A percentile compares a stretch with the other conserved stretches of the same genome.
Conservation (phyloP, 371 early-diverging fungal species). For the Fennellomyces sp. region DNA sequence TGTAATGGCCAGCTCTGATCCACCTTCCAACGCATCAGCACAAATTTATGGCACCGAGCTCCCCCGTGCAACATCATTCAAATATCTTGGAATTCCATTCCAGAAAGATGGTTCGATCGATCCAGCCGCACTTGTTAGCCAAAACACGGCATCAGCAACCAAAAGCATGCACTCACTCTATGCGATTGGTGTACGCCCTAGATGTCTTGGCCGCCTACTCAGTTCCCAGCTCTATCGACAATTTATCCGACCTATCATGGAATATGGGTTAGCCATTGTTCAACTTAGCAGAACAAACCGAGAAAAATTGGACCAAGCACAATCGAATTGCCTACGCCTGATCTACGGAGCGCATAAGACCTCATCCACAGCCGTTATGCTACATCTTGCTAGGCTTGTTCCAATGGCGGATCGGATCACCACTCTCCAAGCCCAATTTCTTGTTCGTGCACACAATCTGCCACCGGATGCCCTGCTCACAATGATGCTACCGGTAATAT, state of each 20-base stretch:
- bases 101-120: neutral
- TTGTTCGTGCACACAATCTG: too few species aligned
- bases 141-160: neutral
- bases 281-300: conserved; percentile 16
- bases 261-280: conserved; percentile 15
- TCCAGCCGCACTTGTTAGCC: neutral
- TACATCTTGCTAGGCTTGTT: conserved; percentile 12
- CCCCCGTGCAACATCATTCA: neutral
- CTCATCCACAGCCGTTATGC: conserved; percentile 16
- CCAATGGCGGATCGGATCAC: too few species aligned
- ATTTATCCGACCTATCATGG: conserved; percentile 10
- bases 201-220: conserved; percentile 1
- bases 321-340: conserved; percentile 18
- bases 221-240: neutral
- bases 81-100: conserved; percentile 15
- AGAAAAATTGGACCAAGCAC: too few species aligned
- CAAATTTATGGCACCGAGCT: conserved; percentile 4
- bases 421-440: too few species aligned
- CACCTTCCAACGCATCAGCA: neutral
- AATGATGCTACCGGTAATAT: too few species aligned
- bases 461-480: too few species aligned
- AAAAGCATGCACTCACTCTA: conserved; percentile 5
- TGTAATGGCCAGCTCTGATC: conserved; percentile 14
- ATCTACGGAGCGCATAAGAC: conserved; percentile 14
- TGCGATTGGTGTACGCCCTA: neutral